These are phyloP conservation scores for Clarkia xantiana DNA, from an alignment of 345 rosid species.

Conservation along the genomic window DNA sequence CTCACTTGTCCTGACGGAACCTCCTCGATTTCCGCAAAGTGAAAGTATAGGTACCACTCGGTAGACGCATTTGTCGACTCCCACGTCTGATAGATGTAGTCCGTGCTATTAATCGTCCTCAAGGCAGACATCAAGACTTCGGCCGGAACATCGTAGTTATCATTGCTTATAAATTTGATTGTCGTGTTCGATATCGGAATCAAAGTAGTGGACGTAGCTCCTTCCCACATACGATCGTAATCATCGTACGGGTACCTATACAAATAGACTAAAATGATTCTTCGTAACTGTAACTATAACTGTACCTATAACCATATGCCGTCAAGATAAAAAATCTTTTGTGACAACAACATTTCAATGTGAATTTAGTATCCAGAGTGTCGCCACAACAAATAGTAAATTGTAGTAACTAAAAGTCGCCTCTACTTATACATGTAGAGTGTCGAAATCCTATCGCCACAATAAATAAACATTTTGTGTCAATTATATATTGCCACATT, in stretches of 20 bases:
- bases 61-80: not conserved
- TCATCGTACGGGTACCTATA: not conserved
- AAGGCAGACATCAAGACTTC: conserved; percentile 2
- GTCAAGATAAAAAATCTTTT: too few species aligned
- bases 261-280: not conserved
- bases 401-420: too few species aligned
- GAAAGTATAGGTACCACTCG: not conserved
- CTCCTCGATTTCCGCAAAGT: conserved; percentile 16
- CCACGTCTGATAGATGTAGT: fast-evolving
- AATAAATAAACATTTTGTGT: too few species aligned
- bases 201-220: fast-evolving
- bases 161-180: not conserved
- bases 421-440: too few species aligned
- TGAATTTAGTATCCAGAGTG: too few species aligned
- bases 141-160: conserved; percentile 1
- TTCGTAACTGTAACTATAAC: too few species aligned
- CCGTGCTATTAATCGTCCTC: not conserved
- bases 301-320: not conserved
- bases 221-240: not conserved
- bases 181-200: not conserved
- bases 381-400: too few species aligned
- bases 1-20: conserved; percentile 4
- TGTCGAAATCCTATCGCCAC: too few species aligned
- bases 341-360: too few species aligned
- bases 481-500: too few species aligned